Conservation (phyloP, 768 basidiomycete species). For the Tricholomella constricta region DNA sequence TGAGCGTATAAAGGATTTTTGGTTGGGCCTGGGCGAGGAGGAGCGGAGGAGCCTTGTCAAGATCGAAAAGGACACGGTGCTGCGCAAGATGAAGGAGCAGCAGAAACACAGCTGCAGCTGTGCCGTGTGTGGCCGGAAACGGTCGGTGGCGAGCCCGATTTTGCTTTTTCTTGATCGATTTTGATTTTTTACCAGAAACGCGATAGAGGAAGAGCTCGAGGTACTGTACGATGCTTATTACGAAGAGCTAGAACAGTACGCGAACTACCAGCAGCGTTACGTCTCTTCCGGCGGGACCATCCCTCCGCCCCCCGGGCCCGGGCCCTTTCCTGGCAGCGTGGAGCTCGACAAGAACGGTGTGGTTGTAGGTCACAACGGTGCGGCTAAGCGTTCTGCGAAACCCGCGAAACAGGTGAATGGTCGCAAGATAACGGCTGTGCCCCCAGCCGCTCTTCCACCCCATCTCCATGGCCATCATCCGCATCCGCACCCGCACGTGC, state of each 20-base stretch:
- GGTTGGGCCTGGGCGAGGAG: slow-evolving; percentile 90
- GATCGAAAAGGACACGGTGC: slow-evolving; percentile 97
- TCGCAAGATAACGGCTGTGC: slow-evolving; percentile 14
- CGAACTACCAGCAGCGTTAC: slow-evolving; percentile 96
- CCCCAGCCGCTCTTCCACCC: slow-evolving; percentile 15
- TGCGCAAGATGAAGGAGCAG: slow-evolving; percentile 99
- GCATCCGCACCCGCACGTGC: slow-evolving; percentile 34
- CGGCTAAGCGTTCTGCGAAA: slow-evolving; percentile 10
- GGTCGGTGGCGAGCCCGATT: slow-evolving; percentile 55
- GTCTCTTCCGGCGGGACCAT: slow-evolving; percentile 87
- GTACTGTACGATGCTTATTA: slow-evolving; percentile 99
- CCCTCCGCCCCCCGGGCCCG: slow-evolving; percentile 92
- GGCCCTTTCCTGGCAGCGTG: slow-evolving; percentile 97
- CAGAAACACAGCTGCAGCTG: slow-evolving; percentile 96
- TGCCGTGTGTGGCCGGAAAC: slow-evolving; percentile 96
- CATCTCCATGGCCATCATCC: slow-evolving; percentile 24
- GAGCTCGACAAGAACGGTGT: slow-evolving; percentile 92
- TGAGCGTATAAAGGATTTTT: slow-evolving; percentile 97
- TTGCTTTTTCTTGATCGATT: slow-evolving; percentile 11
- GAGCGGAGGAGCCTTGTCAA: slow-evolving; percentile 92
- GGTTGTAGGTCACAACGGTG: slow-evolving; percentile 43
- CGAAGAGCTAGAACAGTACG: slow-evolving; percentile 99
- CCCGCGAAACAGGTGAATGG: slow-evolving; percentile 18
- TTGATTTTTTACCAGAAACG: slow-evolving; percentile 57
- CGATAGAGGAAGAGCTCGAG: slow-evolving; percentile 99